Evolutionary conservation across 1,284 basidiomycete species (phyloP).

Genomic region (Meira nashicola): DNA sequence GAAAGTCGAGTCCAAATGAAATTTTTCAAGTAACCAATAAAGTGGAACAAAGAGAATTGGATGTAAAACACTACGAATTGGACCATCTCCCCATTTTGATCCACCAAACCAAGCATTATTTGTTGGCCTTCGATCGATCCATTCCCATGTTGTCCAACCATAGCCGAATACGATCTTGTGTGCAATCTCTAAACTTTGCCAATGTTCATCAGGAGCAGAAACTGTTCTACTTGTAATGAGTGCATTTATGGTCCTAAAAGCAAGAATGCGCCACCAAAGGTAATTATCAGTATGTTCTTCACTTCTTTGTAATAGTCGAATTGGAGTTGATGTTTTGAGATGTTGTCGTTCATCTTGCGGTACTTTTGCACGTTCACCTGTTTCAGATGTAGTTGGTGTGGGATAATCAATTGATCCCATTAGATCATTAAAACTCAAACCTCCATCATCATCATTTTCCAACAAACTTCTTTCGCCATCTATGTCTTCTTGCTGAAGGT

Average conservation of each 20-base stretch:
- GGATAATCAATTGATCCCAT: no score
- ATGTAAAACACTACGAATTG: constrained; percentile 52
- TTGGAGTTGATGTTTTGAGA: no score
- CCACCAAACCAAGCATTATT: not conserved
- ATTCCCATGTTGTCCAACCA: constrained; percentile 94
- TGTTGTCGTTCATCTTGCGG: no score
- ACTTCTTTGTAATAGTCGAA: no score
- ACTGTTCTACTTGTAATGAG: constrained; percentile 69
- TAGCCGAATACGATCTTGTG: constrained; percentile 83
- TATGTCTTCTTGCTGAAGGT: no score
- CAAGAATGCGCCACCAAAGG: constrained; percentile 27
- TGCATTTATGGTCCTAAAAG: constrained; percentile 57
- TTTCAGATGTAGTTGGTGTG: no score
- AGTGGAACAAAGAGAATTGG: constrained; percentile 66
- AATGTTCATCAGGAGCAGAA: constrained; percentile 98
- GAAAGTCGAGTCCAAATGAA: constrained; percentile 58
- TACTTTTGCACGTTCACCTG: no score
- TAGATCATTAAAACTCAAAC: no score
- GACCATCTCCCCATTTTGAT: constrained; percentile 19
- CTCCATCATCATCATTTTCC: no score
- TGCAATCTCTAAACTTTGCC: constrained; percentile 88
- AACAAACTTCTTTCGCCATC: no score
- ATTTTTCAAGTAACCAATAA: constrained; percentile 66
- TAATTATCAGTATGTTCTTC: no score
- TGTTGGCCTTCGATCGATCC: constrained; percentile 56